Evolutionary conservation across 1,284 basidiomycete species (phyloP), one percentile per base, ranked within the genome.

Genomic region (Pterula multifida): DNA sequence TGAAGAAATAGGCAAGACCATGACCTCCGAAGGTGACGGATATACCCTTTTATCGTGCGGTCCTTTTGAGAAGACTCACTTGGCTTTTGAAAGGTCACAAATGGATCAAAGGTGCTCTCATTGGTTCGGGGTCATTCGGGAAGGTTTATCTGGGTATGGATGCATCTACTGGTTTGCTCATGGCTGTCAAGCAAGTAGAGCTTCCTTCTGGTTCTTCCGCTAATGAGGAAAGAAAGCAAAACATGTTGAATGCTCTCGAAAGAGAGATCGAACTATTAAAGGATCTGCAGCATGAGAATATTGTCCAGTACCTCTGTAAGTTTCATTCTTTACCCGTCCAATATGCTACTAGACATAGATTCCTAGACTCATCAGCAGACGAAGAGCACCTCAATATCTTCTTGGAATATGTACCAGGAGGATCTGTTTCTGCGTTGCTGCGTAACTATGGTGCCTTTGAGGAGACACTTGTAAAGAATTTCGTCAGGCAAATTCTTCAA

Each of bases 101-200:
- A 66, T 99, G 96, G 96, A 94, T 98, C 70, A 97, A 96, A 60
- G 96, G 96, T 48, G 95, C 95, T 2, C 78, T 98, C 55, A 98
- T 99, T 58, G 96, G 96, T 51, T 88, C 91, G 21, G 96, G 96
- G 2, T 94, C 93, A 0, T 97, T 96, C 61, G 93, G 93, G 35
- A 89, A 90, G 57, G 93, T 96, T 24, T 96, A 91, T 66, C 81
- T 99, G 13, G 96, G 94, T 28, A 97, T 98, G 93, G 94, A 97
- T 66, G 90, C 94, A 1, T 78, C 86, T 32, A 90, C 80, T 47
- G 96, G 96, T 25, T 73, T 94, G 11, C 74, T 98, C 53, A 98
- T 99, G 96, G 96, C 96, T 23, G 96, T 99, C 56, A 98, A 98
- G 70, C 95, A 98, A 73, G 96, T 99, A 47, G 91, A 98, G 61